These are phyloP conservation scores for Spathaspora gorwiae DNA, from an alignment of 805 yeast species.

Conservation along the genomic window DNA sequence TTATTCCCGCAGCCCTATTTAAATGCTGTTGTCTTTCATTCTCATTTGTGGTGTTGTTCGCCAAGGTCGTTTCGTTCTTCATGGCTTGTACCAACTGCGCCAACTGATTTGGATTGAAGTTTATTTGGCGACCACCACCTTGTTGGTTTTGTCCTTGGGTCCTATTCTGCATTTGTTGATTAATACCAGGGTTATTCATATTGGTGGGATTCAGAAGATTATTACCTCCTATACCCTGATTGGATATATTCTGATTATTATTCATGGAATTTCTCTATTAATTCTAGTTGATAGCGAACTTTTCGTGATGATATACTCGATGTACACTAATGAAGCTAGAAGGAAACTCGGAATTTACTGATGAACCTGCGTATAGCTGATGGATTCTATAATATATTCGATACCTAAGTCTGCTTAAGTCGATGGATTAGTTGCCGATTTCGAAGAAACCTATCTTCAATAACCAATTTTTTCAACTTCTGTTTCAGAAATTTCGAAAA, in stretches of 20 bases:
- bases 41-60: slow-evolving; percentile 52
- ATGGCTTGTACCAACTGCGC: slow-evolving; percentile 39
- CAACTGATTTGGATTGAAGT: slow-evolving; percentile 7
- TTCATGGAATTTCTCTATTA: neutral
- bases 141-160: neutral
- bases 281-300: too few species aligned
- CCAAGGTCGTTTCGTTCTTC: slow-evolving; percentile 54
- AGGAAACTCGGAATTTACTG: too few species aligned
- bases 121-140: slow-evolving; percentile 2
- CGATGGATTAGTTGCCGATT: too few species aligned
- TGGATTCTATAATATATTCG: too few species aligned
- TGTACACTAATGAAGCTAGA: too few species aligned
- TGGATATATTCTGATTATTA: slow-evolving; percentile 2
- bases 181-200: neutral
- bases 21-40: slow-evolving; percentile 60
- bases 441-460: too few species aligned
- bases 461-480: too few species aligned
- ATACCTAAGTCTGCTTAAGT: too few species aligned
- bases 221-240: neutral
- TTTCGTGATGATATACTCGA: too few species aligned
- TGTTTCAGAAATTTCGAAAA: too few species aligned
- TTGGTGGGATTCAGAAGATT: neutral
- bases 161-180: neutral
- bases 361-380: too few species aligned
- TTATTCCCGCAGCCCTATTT: slow-evolving; percentile 59